A percentile compares a stretch with the other conserved stretches of the same genome.
Conservation (phyloP, 108 stramenopile species). For the Skeletonema grethae region DNA sequence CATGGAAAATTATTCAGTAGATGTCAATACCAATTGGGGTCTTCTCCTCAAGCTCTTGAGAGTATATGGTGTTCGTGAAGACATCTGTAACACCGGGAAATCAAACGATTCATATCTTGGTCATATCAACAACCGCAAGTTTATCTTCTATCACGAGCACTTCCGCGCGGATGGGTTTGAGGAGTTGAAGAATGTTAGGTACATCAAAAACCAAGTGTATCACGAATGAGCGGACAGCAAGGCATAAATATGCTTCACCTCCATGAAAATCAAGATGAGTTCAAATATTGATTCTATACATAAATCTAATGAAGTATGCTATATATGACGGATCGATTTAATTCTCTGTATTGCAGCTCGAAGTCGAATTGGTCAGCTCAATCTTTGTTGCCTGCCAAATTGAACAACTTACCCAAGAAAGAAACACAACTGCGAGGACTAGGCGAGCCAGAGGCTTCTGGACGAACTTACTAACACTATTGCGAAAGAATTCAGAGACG, state of each 20-base stretch:
- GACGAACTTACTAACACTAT: no score
- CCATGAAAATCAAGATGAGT: no score
- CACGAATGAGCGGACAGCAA: neutral
- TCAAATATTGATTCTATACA: no score
- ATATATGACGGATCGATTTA: no score
- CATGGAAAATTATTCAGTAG: no score
- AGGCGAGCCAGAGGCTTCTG: constrained; percentile 31
- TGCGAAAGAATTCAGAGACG: constrained; percentile 51
- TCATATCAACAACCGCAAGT: neutral
- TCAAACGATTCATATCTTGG: neutral
- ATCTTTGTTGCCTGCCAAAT: constrained; percentile 39
- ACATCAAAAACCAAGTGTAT: neutral
- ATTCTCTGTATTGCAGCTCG: no score
- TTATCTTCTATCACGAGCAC: neutral
- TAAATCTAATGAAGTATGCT: no score
- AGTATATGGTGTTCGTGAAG: neutral
- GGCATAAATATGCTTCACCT: no score
- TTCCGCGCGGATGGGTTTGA: neutral
- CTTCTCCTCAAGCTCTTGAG: neutral
- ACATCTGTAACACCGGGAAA: neutral
- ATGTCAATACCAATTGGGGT: no score
- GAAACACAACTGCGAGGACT: constrained; percentile 30
- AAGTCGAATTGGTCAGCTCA: no score
- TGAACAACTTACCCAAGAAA: constrained; percentile 38
- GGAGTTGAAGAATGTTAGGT: neutral